Percentiles rank a stretch among this genome's conserved stretches.
Evolutionary conservation across 305 asterid genomes (phyloP).

Genomic region (Fraxinus angustifolia): DNA sequence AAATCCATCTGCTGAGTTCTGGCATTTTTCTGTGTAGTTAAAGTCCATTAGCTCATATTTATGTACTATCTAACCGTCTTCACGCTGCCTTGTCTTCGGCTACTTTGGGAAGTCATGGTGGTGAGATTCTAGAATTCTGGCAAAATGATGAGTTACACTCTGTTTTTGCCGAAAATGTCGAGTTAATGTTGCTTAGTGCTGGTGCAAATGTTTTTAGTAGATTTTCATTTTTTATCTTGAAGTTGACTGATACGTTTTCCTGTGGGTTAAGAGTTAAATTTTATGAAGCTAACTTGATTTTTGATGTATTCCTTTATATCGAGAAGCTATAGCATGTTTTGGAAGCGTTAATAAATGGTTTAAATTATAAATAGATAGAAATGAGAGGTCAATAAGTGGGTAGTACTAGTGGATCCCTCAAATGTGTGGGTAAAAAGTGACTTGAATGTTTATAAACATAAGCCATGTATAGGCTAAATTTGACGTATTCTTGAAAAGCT

Average conservation of each 20-base stretch:
- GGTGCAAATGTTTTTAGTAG: slow-evolving; percentile 1
- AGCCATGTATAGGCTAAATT: neutral
- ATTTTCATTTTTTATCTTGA: neutral
- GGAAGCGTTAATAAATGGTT: neutral
- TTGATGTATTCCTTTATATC: slow-evolving; percentile 1
- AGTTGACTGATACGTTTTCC: neutral
- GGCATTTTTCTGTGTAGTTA: neutral
- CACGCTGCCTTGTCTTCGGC: neutral
- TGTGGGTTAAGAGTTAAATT: neutral
- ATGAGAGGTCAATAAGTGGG: neutral
- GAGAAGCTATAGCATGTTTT: neutral
- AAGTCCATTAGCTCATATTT: slow-evolving; percentile 4
- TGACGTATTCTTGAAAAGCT: neutral
- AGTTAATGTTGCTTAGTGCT: slow-evolving; percentile 15
- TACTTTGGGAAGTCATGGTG: neutral
- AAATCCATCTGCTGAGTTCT: neutral
- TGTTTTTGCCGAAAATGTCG: neutral
- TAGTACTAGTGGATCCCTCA: neutral
- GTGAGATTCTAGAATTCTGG: slow-evolving; percentile 13
- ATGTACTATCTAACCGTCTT: neutral
- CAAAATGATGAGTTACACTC: neutral
- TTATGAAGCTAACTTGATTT: slow-evolving; percentile 5
- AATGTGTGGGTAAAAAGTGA: neutral
- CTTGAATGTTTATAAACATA: neutral
- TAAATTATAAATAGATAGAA: neutral